Conservation (phyloP, 768 basidiomycete species). For the Hortiboletus campestris region DNA sequence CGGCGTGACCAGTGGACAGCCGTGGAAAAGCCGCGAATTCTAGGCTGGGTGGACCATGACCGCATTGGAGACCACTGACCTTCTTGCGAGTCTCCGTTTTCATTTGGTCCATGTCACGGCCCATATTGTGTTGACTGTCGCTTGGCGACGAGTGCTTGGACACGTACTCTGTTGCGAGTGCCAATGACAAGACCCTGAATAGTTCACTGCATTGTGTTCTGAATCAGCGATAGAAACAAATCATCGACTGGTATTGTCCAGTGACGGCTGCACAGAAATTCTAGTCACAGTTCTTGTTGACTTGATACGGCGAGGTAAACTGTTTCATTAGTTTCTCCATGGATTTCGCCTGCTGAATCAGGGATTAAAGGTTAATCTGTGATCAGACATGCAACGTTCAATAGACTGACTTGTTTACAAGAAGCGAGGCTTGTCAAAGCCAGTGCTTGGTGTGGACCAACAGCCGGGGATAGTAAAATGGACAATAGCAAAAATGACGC, state of each 20-base stretch:
- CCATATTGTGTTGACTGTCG: neutral
- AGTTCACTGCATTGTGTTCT: no score
- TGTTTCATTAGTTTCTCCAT: neutral
- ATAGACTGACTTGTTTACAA: no score
- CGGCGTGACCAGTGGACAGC: no score
- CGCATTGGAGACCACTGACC: neutral
- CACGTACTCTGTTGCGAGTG: neutral
- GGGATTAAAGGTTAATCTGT: no score
- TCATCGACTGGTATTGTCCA: no score
- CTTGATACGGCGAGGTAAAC: neutral
- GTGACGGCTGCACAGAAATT: neutral
- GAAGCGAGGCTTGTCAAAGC: neutral
- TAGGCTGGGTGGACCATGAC: neutral
- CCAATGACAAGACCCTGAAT: neutral
- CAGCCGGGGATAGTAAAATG: neutral
- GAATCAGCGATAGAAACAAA: no score
- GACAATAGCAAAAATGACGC: neutral
- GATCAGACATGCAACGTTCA: neutral
- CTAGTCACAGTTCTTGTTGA: neutral
- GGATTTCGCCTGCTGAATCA: neutral
- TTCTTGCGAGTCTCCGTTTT: neutral
- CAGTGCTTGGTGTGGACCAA: neutral
- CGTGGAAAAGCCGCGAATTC: no score
- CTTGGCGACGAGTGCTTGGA: neutral
- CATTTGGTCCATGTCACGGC: neutral